phyloP scores from a whole-genome alignment of 2,329 filamentous ascomycete species.

The Mycocentrospora acerina region DNA sequence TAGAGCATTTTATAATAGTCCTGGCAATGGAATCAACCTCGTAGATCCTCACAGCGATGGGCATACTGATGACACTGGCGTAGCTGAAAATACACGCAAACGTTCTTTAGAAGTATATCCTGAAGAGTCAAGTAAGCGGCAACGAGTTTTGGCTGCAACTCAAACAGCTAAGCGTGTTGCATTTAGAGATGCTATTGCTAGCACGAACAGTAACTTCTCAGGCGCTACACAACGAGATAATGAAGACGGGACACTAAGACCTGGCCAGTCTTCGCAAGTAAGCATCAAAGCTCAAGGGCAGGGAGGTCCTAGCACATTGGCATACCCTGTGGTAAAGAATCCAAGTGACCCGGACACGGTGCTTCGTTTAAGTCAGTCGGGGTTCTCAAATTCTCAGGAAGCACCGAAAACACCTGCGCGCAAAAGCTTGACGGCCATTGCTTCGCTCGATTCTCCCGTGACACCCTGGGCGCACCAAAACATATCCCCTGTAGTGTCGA shows the following conservation, averaged over 20 bases:
- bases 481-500: conserved; percentile 17
- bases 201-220: neutral
- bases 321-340: conserved; percentile 78
- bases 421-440: conserved; percentile 18
- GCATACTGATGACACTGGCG: conserved; percentile 2
- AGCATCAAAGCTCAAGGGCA: conserved; percentile 41
- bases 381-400: conserved; percentile 52
- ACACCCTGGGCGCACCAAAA: conserved; percentile 40
- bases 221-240: conserved; percentile 2
- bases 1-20: conserved; percentile 6
- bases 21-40: conserved; percentile 22
- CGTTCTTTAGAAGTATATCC: conserved; percentile 13
- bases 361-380: conserved; percentile 67
- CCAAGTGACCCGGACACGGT: conserved; percentile 65
- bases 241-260: conserved; percentile 11
- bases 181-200: conserved; percentile 10
- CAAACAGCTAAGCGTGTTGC: conserved; percentile 11
- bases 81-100: conserved; percentile 16
- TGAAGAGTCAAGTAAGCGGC: conserved; percentile 14
- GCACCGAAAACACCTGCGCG: conserved; percentile 27
- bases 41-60: conserved; percentile 17
- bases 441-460: conserved; percentile 20
- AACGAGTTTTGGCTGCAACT: conserved; percentile 12
- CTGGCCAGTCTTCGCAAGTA: conserved; percentile 42
- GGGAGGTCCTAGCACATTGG: conserved; percentile 51